phyloP scores from a whole-genome alignment of 225 moss, liverwort and hornwort genomes.

The Marchantia paleacea region DNA sequence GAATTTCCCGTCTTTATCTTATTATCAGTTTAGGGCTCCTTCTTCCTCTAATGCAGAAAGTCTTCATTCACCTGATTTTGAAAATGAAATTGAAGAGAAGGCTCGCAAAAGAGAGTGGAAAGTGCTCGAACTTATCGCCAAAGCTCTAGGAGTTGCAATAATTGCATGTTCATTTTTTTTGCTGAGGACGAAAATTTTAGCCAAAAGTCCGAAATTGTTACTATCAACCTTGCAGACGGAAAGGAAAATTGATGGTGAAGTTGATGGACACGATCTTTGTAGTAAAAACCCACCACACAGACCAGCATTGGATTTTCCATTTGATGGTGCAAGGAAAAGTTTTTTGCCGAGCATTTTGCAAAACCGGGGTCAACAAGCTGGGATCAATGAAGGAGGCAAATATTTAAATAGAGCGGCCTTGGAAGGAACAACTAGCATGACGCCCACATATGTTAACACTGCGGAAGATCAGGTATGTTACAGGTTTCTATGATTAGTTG shows the following conservation, averaged over 20 bases:
- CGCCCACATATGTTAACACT: neutral
- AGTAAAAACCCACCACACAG: neutral
- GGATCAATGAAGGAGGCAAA: neutral
- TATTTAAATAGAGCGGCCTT: neutral
- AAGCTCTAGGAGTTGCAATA: neutral
- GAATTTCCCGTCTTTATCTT: too few species aligned
- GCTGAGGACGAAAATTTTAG: neutral
- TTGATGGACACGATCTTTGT: neutral
- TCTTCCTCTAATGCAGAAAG: neutral
- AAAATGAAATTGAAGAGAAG: neutral
- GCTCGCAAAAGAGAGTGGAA: neutral
- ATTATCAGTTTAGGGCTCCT: neutral
- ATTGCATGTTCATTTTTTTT: neutral
- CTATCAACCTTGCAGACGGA: neutral
- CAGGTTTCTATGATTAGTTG: neutral
- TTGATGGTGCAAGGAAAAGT: neutral
- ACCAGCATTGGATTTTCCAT: neutral
- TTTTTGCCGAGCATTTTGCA: neutral
- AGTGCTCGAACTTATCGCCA: neutral
- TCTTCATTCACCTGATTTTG: neutral
- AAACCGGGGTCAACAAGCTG: neutral
- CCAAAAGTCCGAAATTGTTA: neutral
- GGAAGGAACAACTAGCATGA: neutral
- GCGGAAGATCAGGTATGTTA: neutral
- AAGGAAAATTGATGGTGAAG: neutral